phyloP scores from a whole-genome alignment of 345 rosid genomes.

The Passiflora organensis region DNA sequence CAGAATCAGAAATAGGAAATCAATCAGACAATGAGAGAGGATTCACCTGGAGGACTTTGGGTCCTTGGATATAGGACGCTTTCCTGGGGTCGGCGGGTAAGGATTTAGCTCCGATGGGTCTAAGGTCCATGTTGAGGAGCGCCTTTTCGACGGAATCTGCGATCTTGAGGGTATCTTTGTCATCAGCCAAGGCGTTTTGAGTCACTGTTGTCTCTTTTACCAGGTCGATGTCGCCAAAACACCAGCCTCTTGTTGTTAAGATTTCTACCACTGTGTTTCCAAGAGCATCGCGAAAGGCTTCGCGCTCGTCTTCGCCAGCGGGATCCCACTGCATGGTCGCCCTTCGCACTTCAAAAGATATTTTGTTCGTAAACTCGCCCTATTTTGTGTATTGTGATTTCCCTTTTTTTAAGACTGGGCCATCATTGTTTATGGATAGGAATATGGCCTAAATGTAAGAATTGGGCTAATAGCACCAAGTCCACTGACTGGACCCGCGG shows the following conservation, averaged over 20 bases:
- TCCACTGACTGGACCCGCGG: no score
- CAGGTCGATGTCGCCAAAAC: slow-evolving; percentile 39
- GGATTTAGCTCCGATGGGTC: slow-evolving; percentile 56
- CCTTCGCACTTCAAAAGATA: no score
- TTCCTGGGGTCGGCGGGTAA: slow-evolving; percentile 54
- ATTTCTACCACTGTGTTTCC: slow-evolving; percentile 39
- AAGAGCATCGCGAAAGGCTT: background rate
- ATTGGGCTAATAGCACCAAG: no score
- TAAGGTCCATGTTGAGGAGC: slow-evolving; percentile 70
- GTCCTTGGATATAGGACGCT: slow-evolving; percentile 57
- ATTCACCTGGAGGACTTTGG: slow-evolving; percentile 70
- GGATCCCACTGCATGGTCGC: no score
- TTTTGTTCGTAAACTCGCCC: no score
- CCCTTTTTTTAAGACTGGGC: no score
- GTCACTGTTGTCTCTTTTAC: slow-evolving; percentile 32
- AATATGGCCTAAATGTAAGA: no score
- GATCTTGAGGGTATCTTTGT: slow-evolving; percentile 28
- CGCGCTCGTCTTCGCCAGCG: slow-evolving; percentile 9
- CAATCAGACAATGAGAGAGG: background rate
- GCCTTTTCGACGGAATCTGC: slow-evolving; percentile 62
- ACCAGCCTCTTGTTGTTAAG: slow-evolving; percentile 74
- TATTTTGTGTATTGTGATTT: no score
- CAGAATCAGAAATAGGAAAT: background rate
- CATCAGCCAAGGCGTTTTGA: slow-evolving; percentile 44
- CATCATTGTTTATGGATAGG: no score